These are phyloP conservation scores for Tricholoma bakamatsutake DNA, from an alignment of 768 basidiomycete genomes.

Conservation along the genomic window DNA sequence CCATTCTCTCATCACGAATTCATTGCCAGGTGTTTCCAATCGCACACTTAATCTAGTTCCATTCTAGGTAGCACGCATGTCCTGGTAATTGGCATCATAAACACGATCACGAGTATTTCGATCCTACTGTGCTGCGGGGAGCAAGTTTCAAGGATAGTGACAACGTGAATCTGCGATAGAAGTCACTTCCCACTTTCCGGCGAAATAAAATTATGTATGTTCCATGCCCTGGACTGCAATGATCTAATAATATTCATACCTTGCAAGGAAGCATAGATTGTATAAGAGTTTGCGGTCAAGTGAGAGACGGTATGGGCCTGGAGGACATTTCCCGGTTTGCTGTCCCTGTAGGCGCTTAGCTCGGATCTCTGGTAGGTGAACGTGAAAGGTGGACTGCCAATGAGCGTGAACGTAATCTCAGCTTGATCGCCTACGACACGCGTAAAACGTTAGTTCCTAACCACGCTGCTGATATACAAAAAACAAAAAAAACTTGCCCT, in stretches of 20 bases:
- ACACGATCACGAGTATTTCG: no score
- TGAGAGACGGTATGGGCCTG: slow-evolving; percentile 92
- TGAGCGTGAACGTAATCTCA: slow-evolving; percentile 87
- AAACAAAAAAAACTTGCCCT: slow-evolving; percentile 57
- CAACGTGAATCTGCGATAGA: slow-evolving; percentile 89
- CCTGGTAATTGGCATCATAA: no score
- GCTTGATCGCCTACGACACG: slow-evolving; percentile 77
- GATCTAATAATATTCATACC: slow-evolving; percentile 39
- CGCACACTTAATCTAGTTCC: no score
- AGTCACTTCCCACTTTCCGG: slow-evolving; percentile 89
- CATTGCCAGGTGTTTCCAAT: no score
- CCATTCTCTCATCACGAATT: no score
- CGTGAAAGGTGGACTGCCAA: slow-evolving; percentile 91
- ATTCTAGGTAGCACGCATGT: no score
- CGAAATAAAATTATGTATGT: slow-evolving; percentile 4
- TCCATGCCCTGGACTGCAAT: background rate
- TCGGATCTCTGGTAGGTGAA: slow-evolving; percentile 92
- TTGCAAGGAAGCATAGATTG: slow-evolving; percentile 88
- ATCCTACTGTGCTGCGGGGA: no score
- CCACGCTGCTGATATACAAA: background rate
- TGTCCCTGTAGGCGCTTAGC: slow-evolving; percentile 60
- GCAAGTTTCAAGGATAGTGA: slow-evolving; percentile 73
- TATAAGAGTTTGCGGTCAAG: slow-evolving; percentile 69
- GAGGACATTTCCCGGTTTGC: slow-evolving; percentile 68
- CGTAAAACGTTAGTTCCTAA: background rate